A percentile compares a stretch with the other conserved stretches of the same genome.
Conservation (phyloP, 75 land plant genomes). For the Adiantum capillusveneris region DNA sequence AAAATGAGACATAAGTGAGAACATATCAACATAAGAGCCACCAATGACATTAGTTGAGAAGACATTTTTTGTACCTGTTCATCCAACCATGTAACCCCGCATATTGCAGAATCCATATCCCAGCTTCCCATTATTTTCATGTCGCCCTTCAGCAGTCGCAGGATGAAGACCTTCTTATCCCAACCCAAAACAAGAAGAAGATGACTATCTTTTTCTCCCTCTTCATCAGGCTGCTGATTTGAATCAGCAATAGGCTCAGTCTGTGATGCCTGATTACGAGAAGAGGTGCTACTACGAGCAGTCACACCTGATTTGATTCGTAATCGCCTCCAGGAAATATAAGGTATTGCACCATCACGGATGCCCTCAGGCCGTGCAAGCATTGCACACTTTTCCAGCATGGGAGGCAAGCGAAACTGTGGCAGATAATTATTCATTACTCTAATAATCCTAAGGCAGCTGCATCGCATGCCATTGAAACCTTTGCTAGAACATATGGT, state of each 20-base stretch:
- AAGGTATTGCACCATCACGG: conserved; percentile 90
- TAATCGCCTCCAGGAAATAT: conserved; percentile 81
- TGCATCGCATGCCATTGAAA: no score
- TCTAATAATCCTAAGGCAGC: no score
- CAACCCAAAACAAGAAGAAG: conserved; percentile 86
- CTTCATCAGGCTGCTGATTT: conserved; percentile 3
- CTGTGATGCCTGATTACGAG: not conserved
- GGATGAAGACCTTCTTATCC: conserved; percentile 79
- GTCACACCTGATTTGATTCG: conserved; percentile 18
- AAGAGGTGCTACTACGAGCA: conserved; percentile 16
- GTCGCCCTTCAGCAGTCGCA: conserved; percentile 71
- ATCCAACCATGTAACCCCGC: conserved; percentile 90
- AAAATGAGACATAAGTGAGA: no score
- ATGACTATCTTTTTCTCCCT: conserved; percentile 24
- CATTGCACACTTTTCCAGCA: conserved; percentile 56
- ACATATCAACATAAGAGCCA: no score
- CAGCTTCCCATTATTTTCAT: conserved; percentile 57
- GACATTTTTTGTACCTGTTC: conserved; percentile 52
- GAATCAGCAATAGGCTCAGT: conserved; percentile 9
- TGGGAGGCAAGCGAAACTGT: conserved; percentile 68
- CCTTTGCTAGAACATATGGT: no score
- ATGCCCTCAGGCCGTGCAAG: conserved; percentile 77
- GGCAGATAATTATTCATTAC: not conserved
- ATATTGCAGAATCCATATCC: conserved; percentile 75
- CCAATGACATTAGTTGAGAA: no score